Conservation (phyloP, 345 rosid species). For the Turnera subulata region DNA sequence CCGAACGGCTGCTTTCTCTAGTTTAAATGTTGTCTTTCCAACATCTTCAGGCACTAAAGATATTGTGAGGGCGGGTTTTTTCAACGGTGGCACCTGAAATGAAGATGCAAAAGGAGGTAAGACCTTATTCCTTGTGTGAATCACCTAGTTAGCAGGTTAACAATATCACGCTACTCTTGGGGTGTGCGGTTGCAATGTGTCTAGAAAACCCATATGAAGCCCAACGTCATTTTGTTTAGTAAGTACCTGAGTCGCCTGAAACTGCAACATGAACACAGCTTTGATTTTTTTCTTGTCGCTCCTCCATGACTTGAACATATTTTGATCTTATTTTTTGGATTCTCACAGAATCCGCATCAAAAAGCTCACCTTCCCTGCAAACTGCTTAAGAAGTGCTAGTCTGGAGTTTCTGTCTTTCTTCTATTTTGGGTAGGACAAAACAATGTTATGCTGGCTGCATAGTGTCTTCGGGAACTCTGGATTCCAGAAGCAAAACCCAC, state of each 20-base stretch:
- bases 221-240: background rate
- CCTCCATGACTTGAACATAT: conserved; percentile 90
- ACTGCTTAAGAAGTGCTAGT: background rate
- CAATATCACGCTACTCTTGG: too few relatives aligned
- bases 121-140: too few relatives aligned
- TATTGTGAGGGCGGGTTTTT: conserved; percentile 51
- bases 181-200: too few relatives aligned
- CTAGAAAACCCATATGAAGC: too few relatives aligned
- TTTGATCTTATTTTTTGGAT: conserved; percentile 9
- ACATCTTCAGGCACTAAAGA: conserved; percentile 30
- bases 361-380: conserved; percentile 15
- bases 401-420: conserved; percentile 12
- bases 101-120: too few relatives aligned
- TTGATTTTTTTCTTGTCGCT: conserved; percentile 75
- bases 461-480: too few relatives aligned
- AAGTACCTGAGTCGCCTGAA: conserved; percentile 47
- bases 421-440: conserved; percentile 12
- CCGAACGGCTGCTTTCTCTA: conserved; percentile 25
- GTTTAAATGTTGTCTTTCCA: conserved; percentile 30
- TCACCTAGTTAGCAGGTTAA: too few relatives aligned
- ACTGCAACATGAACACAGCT: conserved; percentile 60
- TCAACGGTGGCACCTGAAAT: conserved; percentile 77
- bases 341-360: conserved; percentile 21
- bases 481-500: conserved; percentile 9
- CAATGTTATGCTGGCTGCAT: too few relatives aligned